Base-by-base conservation (phyloP, 2,329 filamentous ascomycete species). In the Mycosphaerelloides madeirae region DNA sequence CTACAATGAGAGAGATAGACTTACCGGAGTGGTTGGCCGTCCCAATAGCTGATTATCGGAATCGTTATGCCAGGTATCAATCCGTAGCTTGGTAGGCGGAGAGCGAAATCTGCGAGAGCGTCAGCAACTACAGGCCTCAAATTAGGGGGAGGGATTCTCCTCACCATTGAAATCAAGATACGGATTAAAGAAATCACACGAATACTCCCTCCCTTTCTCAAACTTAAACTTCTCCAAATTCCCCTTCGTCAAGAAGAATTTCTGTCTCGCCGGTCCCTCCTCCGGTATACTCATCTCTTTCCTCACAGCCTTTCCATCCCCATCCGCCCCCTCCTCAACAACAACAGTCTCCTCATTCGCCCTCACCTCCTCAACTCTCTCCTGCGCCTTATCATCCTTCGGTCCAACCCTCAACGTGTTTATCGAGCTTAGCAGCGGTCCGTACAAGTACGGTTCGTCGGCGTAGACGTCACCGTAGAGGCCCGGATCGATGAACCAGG, bases 401-500 rank as follows among this genome's bases (percentile, higher is more conserved):
- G 68, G 62, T 0, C 87, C 87, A 2, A 90, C 76, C 32, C 83
- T 71, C 12, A 96, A 69, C 16, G 79, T 73, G 61, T 95, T 95
- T 64, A 95, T 89, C 2, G 81, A 85, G 46, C 82, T 85, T 39
- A 95, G 65, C 0, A 87, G 83, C 0, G 87, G 83, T 0, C 91
- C 90, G 60, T 93, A 96, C 3, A 97, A 69, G 60, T 89, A 88
- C 1, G 91, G 93, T 56, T 78, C 74, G 60, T 97, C 90, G 3
- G 87, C 85, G 56, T 95, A 90, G 0, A 87, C 83, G 64, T 98
- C 90, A 8, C 89, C 90, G 7, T 96, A 88, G 0, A 98, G 70
- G 0, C 89, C 87, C 0, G 91, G 91, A 62, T 98, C 91, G 38
- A 97, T 84, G 71, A 83, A 86, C 85, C 87, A 94, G 57, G 86